Percentiles rank a stretch among this genome's conserved stretches.
phyloP scores from a whole-genome alignment of 805 yeast genomes.

The Grigorovia jiainica region DNA sequence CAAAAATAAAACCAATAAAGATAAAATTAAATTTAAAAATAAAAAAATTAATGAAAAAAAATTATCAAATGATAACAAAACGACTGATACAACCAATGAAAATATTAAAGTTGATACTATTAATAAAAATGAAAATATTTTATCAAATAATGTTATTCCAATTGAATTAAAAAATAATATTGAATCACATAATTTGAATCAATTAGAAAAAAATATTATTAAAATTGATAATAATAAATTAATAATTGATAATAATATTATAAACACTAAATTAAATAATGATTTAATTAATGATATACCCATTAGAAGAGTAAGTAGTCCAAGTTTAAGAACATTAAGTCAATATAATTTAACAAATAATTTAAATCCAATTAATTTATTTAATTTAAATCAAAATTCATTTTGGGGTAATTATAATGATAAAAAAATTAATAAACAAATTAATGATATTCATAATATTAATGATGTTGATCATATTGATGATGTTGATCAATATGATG shows the following conservation, averaged over 20 bases:
- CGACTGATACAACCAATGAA: too few relatives aligned
- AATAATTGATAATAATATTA: not conserved
- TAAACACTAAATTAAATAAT: not conserved
- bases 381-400: constrained; percentile 5
- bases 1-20: constrained; percentile 2
- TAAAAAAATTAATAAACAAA: not conserved
- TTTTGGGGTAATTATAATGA: constrained; percentile 15
- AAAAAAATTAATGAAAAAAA: not conserved
- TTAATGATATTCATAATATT: not conserved
- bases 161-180: too few relatives aligned
- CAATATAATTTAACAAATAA: not conserved
- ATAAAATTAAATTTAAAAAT: too few relatives aligned
- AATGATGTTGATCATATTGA: not conserved
- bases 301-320: constrained; percentile 2
- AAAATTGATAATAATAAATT: too few relatives aligned
- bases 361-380: constrained; percentile 1
- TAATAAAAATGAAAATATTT: too few relatives aligned
- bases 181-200: too few relatives aligned
- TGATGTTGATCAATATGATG: not conserved
- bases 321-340: constrained; percentile 4
- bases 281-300: not conserved
- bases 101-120: too few relatives aligned
- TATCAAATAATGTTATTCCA: too few relatives aligned
- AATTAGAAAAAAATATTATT: too few relatives aligned
- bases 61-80: not conserved